These are phyloP conservation scores for Auricularia sp. DNA, from an alignment of 768 basidiomycete species.

Conservation along the genomic window DNA sequence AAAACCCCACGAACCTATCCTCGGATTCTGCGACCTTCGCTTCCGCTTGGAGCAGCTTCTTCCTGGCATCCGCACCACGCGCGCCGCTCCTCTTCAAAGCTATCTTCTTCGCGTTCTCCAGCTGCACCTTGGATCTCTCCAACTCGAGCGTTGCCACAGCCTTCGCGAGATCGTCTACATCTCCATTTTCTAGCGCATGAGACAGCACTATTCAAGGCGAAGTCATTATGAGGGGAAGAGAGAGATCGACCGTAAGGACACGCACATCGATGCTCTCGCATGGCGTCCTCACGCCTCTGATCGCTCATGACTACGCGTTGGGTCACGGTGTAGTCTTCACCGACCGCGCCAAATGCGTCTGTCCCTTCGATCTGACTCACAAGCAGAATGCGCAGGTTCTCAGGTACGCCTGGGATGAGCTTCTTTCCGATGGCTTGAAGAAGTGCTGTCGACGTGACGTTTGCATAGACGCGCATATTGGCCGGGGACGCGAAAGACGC, in stretches of 20 bases:
- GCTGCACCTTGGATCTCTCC: conserved; percentile 6
- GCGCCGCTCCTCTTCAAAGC: conserved; percentile 46
- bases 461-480: background rate
- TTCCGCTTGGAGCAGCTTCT: conserved; percentile 39
- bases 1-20: conserved; percentile 18
- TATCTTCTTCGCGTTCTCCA: conserved; percentile 31
- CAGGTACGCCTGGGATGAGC: conserved; percentile 39
- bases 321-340: conserved; percentile 21
- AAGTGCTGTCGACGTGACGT: conserved; percentile 19
- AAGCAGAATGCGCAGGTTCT: conserved; percentile 33
- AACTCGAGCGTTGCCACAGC: conserved; percentile 12
- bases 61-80: conserved; percentile 47
- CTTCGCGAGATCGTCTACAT: conserved; percentile 8
- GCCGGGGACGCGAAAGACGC: background rate
- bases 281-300: conserved; percentile 23
- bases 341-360: conserved; percentile 11
- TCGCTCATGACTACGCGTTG: conserved; percentile 39
- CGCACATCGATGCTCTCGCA: conserved; percentile 19
- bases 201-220: conserved; percentile 13
- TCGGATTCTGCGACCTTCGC: conserved; percentile 26
- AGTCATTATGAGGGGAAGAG: no score
- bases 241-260: background rate
- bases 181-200: conserved; percentile 14
- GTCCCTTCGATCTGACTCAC: conserved; percentile 31
- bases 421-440: conserved; percentile 34